These are phyloP conservation scores for Logfia minima DNA, from an alignment of 129 eudicot genomes.

Conservation along the genomic window DNA sequence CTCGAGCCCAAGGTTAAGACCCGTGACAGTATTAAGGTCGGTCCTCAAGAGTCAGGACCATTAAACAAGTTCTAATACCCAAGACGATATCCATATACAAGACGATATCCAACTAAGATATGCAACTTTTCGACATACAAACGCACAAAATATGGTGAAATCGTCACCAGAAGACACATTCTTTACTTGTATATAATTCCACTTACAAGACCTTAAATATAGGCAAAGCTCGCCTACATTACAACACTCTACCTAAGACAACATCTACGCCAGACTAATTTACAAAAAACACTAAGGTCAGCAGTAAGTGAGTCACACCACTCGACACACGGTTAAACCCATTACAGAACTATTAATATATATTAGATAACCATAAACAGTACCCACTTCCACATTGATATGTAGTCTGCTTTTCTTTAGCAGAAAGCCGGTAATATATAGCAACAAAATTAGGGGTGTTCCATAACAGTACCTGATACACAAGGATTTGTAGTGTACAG, in stretches of 20 bases:
- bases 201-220: constrained; percentile 11
- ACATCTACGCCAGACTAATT: constrained; percentile 10
- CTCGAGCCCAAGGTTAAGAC: neutral
- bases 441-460: constrained; percentile 1
- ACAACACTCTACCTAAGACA: constrained; percentile 20
- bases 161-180: constrained; percentile 3
- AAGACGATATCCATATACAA: constrained; percentile 1
- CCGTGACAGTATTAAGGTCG: neutral
- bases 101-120: neutral
- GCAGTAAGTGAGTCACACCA: neutral
- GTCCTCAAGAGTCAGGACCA: neutral
- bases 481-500: neutral
- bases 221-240: constrained; percentile 2
- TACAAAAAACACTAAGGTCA: neutral
- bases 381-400: neutral
- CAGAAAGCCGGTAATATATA: neutral
- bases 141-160: neutral
- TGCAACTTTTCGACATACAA: neutral
- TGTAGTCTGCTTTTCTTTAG: neutral
- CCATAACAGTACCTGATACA: constrained; percentile 3
- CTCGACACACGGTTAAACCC: neutral
- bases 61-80: neutral
- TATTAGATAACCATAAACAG: constrained; percentile 11
- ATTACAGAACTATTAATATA: neutral
- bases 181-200: constrained; percentile 19